phyloP scores from a whole-genome alignment of 78 protist species.

The Dictyostelium intermedium region DNA sequence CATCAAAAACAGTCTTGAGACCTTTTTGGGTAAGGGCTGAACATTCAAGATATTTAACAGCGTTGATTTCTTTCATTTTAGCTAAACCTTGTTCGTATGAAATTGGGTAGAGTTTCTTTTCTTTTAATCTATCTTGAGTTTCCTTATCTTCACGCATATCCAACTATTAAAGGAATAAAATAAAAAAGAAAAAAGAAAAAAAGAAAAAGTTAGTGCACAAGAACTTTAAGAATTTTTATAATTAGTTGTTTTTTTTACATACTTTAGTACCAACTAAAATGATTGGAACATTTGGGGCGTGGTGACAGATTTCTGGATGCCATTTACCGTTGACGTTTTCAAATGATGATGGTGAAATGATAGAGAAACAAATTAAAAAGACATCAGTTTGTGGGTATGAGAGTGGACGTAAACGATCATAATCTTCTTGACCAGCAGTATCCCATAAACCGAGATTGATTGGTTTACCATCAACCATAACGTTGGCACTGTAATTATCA shows the following conservation, averaged over 20 bases:
- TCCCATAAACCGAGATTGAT: conserved; percentile 76
- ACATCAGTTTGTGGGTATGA: conserved; percentile 96
- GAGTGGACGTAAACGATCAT: conserved; percentile 97
- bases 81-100: conserved; percentile 65
- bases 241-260: too few relatives aligned
- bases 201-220: too few relatives aligned
- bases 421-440: conserved; percentile 96
- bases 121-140: conserved; percentile 47
- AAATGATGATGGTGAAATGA: conserved; percentile 86
- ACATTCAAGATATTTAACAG: conserved; percentile 93
- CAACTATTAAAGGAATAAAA: neutral
- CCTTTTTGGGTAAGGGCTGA: conserved; percentile 93
- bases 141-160: conserved; percentile 64
- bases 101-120: conserved; percentile 72
- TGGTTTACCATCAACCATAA: conserved; percentile 84
- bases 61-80: conserved; percentile 82
- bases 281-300: conserved; percentile 85
- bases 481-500: conserved; percentile 86
- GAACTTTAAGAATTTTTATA: too few relatives aligned
- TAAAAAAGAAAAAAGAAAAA: neutral
- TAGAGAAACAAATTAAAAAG: conserved; percentile 93
- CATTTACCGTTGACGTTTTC: conserved; percentile 90
- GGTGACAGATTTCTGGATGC: conserved; percentile 91
- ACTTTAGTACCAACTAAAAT: conserved; percentile 92
- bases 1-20: conserved; percentile 90